Base-by-base conservation (phyloP, 2,329 filamentous ascomycete species). In the Neofusicoccum laricinum region DNA sequence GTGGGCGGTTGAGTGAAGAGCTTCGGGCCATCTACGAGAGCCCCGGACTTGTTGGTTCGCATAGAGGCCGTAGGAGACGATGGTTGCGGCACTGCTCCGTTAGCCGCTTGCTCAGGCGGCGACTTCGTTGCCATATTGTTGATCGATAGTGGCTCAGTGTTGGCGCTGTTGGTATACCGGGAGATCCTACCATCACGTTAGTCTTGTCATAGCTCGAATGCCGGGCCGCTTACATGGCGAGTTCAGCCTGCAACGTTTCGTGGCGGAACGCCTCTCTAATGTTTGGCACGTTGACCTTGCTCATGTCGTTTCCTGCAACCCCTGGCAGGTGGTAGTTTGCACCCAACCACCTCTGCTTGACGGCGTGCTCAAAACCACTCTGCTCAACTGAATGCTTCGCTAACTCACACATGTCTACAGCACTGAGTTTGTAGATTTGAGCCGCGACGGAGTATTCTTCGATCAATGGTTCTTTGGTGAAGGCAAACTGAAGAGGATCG, bases 371-470 rank as follows among this genome's bases (percentile, higher is more conserved):
- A 73, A 96, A 99, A 6, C 95, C 95, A 75, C 92, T 96, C 76
- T 99, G 95, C 71, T 90, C 88, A 45, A 99, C 95, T 10, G 92
- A 97, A 75, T 98, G 94, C 79, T 97, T 97, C 25, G 95, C 95
- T 64, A 99, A 79, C 79, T 99, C 95, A 74, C 95, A 98, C 95
- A 99, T 99, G 73, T 99, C 95, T 3, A 98, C 93, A 0, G 94
- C 90, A 72, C 89, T 96, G 43, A 99, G 86, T 79, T 98, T 98
- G 81, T 98, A 99, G 65, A 99, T 99, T 78, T 99, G 95, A 4
- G 95, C 95, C 3, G 95, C 95, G 8, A 99, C 95, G 0, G 94
- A 93, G 73, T 99, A 99, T 75, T 99, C 95, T 76, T 99, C 95
- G 69, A 99, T 99, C 64, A 99, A 80, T 0, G 95, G 95, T 77